Evolutionary conservation across 1,284 basidiomycete genomes (phyloP).

Genomic region (Chiua sp.): DNA sequence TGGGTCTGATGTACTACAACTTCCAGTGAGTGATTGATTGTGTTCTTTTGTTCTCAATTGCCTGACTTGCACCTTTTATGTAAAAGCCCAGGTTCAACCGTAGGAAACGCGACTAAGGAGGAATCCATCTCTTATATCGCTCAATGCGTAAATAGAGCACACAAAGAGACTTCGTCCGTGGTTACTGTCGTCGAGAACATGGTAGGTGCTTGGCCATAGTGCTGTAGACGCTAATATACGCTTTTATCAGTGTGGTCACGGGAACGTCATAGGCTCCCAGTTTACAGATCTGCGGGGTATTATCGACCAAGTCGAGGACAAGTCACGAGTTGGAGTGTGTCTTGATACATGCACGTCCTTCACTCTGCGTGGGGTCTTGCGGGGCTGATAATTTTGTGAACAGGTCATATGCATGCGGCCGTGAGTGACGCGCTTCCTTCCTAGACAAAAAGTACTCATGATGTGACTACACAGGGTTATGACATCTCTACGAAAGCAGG

Average conservation of each 20-base stretch:
- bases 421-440: conserved; percentile 42
- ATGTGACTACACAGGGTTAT: conserved; percentile 66
- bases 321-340: conserved; percentile 80
- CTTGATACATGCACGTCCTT: conserved; percentile 77
- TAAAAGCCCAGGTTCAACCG: conserved; percentile 83
- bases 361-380: not conserved
- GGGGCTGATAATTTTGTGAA: fast-evolving
- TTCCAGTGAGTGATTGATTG: conserved; percentile 71
- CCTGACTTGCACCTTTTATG: not conserved
- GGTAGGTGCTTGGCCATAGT: conserved; percentile 46
- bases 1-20: conserved; percentile 81
- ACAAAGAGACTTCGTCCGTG: conserved; percentile 68
- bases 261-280: conserved; percentile 78
- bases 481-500: conserved; percentile 73
- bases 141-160: conserved; percentile 77
- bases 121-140: conserved; percentile 73
- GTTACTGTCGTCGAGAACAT: conserved; percentile 85
- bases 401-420: conserved; percentile 84
- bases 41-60: not conserved
- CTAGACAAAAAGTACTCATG: not conserved
- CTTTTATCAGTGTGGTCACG: conserved; percentile 68
- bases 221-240: not conserved
- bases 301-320: conserved; percentile 77
- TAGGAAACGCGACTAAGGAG: conserved; percentile 67
- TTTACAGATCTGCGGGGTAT: conserved; percentile 75